Base-by-base conservation (phyloP, 1,284 basidiomycete genomes). In the Tremellales sp. region DNA sequence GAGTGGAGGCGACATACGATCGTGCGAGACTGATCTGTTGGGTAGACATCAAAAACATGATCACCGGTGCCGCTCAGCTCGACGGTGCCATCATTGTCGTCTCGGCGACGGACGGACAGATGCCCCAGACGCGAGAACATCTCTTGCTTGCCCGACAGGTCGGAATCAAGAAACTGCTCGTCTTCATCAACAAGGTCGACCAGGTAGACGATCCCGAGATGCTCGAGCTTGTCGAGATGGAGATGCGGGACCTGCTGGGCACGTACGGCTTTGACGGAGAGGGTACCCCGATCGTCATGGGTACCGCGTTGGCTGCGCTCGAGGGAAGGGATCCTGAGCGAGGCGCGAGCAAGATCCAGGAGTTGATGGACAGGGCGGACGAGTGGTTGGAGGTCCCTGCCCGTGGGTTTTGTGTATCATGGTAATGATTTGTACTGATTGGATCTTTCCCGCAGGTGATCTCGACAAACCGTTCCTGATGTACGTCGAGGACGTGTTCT, bases 41-140 rank as follows among this genome's bases (percentile, higher is more conserved):
- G 16, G 85, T 25, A 39, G 37, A 89, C 73, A 88, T 89, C 73
- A 88, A 91, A 74, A 97, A 97, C 82, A 98, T 98, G 94, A 98
- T 98, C 69, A 98, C 95, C 54, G 94, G 94, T 77, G 94, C 94
- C 48, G 93, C 95, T 40, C 95, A 98, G 73, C 97, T 99, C 86
- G 94, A 97, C 64, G 92, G 90, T 59, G 89, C 87, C 63, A 93
- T 94, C 70, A 93, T 94, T 63, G 90, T 99, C 61, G 95, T 99
- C 32, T 97, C 95, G 45, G 95, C 95, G 19, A 95, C 91, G 22
- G 95, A 99, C 71, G 95, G 95, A 63, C 93, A 97, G 76, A 99
- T 99, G 95, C 95, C 95, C 47, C 95, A 98, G 75, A 99, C 95
- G 47, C 85, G 94, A 63, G 95, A 99, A 78, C 95, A 99, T 76